Conservation (phyloP, 805 yeast genomes). For the Nakazawaea anatomiae region DNA sequence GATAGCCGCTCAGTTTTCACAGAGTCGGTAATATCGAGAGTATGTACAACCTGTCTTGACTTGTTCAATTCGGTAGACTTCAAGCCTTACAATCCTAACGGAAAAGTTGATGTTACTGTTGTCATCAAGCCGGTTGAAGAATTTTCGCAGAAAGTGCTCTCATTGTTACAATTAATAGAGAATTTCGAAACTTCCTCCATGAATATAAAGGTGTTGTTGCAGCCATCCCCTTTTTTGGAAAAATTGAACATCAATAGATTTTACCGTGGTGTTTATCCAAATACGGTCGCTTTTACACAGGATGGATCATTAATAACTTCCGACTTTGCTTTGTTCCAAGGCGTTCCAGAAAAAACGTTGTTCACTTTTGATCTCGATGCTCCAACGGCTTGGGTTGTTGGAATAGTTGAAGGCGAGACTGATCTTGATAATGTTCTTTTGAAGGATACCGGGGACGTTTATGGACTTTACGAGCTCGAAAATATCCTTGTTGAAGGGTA, state of each 20-base stretch:
- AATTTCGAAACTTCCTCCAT: slow-evolving; percentile 43
- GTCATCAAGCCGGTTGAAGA: slow-evolving; percentile 72
- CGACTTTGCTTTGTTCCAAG: slow-evolving; percentile 28
- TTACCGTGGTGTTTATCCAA: slow-evolving; percentile 42
- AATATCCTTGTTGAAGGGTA: slow-evolving; percentile 67
- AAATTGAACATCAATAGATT: slow-evolving; percentile 51
- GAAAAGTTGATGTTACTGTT: slow-evolving; percentile 45
- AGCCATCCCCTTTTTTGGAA: slow-evolving; percentile 44
- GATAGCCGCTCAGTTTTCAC: not conserved
- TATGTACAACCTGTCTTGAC: slow-evolving; percentile 15
- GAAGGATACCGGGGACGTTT: slow-evolving; percentile 32
- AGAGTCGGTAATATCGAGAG: not conserved
- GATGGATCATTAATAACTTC: slow-evolving; percentile 19
- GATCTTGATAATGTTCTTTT: slow-evolving; percentile 62
- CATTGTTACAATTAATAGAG: slow-evolving; percentile 32
- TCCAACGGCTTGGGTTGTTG: slow-evolving; percentile 66
- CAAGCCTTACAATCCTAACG: not conserved
- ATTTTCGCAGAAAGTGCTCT: slow-evolving; percentile 54
- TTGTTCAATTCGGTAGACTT: not conserved
- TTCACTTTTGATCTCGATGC: slow-evolving; percentile 52
- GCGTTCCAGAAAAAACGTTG: slow-evolving; percentile 46
- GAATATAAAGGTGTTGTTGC: slow-evolving; percentile 46
- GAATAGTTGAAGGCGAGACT: slow-evolving; percentile 40
- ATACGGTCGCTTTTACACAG: slow-evolving; percentile 25
- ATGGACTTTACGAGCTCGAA: slow-evolving; percentile 45